Conservation (phyloP, 1,284 basidiomycete species). For the Peniophora sp. region DNA sequence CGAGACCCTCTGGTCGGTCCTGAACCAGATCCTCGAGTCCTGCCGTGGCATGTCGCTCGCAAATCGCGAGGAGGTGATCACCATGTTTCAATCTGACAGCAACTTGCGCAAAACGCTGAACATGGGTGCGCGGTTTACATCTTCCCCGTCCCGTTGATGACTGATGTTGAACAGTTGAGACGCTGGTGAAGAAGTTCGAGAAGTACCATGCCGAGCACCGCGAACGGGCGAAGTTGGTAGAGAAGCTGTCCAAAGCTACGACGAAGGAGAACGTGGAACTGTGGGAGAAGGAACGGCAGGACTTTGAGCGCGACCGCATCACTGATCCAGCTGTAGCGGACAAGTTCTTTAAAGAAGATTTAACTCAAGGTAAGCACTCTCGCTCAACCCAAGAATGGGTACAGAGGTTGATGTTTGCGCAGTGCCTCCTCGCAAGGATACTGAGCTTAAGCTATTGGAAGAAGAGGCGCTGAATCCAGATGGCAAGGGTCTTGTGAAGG, state of each 20-base stretch:
- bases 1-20: slow-evolving; percentile 5
- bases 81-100: slow-evolving; percentile 1
- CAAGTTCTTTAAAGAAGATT: background rate
- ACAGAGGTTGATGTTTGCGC: background rate
- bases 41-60: background rate
- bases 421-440: background rate
- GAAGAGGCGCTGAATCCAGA: background rate
- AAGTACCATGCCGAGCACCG: background rate
- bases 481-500: background rate
- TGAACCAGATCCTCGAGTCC: background rate
- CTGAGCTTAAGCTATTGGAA: background rate
- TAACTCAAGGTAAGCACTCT: background rate
- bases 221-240: background rate
- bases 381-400: background rate
- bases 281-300: background rate
- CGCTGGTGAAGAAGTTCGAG: no score
- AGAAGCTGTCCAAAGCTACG: background rate
- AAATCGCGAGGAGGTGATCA: slow-evolving; percentile 2
- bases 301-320: no score
- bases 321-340: background rate
- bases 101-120: slow-evolving; percentile 3
- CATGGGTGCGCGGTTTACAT: no score
- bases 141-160: background rate
- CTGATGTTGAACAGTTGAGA: background rate
- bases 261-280: background rate